A percentile compares a stretch with the other conserved stretches of the same genome.
phyloP scores from a whole-genome alignment of 441 rosid genomes.

The Syzygium malaccense region DNA sequence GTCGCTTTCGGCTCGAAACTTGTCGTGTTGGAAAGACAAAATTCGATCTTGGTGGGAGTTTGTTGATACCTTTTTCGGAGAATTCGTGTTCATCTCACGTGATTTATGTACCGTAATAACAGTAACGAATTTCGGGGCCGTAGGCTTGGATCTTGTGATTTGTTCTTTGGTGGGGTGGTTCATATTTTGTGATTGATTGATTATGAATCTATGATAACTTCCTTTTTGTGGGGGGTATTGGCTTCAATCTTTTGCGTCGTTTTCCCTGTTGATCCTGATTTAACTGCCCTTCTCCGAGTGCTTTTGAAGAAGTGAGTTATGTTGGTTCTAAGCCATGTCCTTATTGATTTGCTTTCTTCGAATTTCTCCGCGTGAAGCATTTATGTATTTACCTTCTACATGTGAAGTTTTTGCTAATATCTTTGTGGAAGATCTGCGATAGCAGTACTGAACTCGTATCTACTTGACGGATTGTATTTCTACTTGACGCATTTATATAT shows the following conservation, averaged over 20 bases:
- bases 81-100: background rate
- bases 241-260: background rate
- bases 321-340: background rate
- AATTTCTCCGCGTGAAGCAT: background rate
- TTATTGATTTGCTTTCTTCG: background rate
- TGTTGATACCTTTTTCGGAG: background rate
- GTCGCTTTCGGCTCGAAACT: background rate
- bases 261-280: background rate
- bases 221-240: background rate
- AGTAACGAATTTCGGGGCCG: background rate
- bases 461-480: background rate
- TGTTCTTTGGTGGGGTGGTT: background rate
- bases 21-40: background rate
- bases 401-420: background rate
- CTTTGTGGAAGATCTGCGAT: background rate
- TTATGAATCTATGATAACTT: background rate
- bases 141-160: background rate
- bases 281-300: background rate
- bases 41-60: background rate
- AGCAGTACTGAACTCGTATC: background rate
- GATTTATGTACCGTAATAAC: background rate
- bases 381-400: background rate
- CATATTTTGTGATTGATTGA: background rate
- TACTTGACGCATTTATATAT: background rate
- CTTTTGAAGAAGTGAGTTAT: background rate